Evolutionary conservation across 2,329 filamentous ascomycete species (phyloP).

Genomic region (Arthrobotrys pseudoclavata): DNA sequence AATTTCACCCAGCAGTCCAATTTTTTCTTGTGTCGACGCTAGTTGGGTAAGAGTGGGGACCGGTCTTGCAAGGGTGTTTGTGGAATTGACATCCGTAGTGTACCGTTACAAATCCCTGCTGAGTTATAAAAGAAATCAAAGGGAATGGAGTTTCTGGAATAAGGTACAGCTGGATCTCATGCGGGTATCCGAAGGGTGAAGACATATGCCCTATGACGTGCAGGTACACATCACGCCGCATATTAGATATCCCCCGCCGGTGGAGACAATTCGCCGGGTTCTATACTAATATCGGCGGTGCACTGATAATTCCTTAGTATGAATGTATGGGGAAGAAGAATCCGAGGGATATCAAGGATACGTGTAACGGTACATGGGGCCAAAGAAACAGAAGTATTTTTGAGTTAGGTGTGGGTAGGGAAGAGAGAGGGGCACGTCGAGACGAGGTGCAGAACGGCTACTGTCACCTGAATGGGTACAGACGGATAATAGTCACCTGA

Average conservation of each 20-base stretch:
- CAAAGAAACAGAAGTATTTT: neutral
- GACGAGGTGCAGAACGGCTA: conserved; percentile 58
- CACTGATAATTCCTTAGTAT: neutral
- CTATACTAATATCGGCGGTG: neutral
- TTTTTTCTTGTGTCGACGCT: conserved; percentile 11
- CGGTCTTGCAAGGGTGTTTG: conserved; percentile 3
- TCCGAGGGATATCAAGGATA: neutral
- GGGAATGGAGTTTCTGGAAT: neutral
- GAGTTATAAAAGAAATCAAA: neutral
- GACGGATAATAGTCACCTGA: conserved; percentile 44
- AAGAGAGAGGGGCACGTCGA: conserved; percentile 27
- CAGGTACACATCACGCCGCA: conserved; percentile 26
- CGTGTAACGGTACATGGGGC: neutral
- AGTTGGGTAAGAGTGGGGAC: conserved; percentile 8
- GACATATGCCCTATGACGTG: conserved; percentile 35
- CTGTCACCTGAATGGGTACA: conserved; percentile 50
- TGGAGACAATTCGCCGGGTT: conserved; percentile 12
- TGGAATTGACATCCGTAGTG: conserved; percentile 52
- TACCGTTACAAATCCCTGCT: conserved; percentile 49
- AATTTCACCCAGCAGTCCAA: neutral
- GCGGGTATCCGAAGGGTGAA: conserved; percentile 28
- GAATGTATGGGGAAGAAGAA: neutral
- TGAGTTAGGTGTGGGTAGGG: neutral
- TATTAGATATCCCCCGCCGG: conserved; percentile 4
- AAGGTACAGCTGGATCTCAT: conserved; percentile 19